Evolutionary conservation across 208 protist genomes (phyloP), one percentile per base, ranked within the genome.

Genomic region (Trypanosomatidae sp.): DNA sequence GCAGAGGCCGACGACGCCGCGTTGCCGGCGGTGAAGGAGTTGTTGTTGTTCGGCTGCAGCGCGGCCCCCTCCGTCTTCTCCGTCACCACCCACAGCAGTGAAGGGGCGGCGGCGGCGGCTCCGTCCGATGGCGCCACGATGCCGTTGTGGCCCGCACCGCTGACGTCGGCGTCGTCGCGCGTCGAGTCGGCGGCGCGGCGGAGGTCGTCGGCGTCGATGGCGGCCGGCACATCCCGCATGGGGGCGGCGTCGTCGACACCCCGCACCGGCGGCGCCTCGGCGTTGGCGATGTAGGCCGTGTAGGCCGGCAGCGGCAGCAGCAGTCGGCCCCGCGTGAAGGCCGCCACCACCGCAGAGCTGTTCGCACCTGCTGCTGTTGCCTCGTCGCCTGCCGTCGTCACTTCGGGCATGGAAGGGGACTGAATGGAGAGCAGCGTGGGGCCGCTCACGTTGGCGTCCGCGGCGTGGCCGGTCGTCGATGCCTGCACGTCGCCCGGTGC

Each of bases 301-400:
- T 93, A 96, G 33, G 78, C 46, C 13, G 86, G 76, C 19, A 88
- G 56, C 2, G 73, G 69, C 66, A 73, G 79, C 66, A 96, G 73
- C 66, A 94, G 62, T 4, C 89, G 88, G 13, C 91, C 91, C 43
- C 81, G 78, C 22, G 70, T 74, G 65, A 93, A 92, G 43, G 77
- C n/a, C n/a, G n/a, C n/a, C n/a, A n/a, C 75, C 30, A 69, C 58
- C 15, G 68, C 55, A 19, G 25, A 36, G 8, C 25, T 64, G 19
- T 6, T 41, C 8, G 6, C 4, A 1, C 0, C 10, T 44, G 55
- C 44, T 15, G n/a, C 53, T 19, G 19, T 50, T 8, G 49, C 50
- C 0, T 17, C 8, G 17, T 47, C 66, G 8, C 47, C 50, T n/a
- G 66, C 1, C n/a, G 49, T 25, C 0, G 43, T 47, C n/a, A n/a